Conservation (phyloP, 2,329 filamentous ascomycete genomes). For the Fusarium nanum region DNA sequence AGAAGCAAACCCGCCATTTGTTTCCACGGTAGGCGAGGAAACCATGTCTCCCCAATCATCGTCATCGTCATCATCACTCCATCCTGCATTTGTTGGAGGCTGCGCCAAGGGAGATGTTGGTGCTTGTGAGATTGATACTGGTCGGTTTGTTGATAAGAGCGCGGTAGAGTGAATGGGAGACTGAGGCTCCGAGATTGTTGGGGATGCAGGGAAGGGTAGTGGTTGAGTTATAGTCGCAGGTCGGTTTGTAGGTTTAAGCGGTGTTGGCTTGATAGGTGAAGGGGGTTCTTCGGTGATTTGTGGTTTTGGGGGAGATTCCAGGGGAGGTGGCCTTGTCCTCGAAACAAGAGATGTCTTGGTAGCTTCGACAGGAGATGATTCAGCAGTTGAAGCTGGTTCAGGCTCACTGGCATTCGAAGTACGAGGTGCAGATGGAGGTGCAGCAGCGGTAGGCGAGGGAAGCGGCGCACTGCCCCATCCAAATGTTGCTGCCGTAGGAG, state of each 20-base stretch:
- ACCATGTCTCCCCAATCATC: constrained; percentile 74
- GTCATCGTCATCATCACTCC: constrained; percentile 55
- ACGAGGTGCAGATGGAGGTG: constrained; percentile 27
- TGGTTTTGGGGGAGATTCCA: constrained; percentile 10
- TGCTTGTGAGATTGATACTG: constrained; percentile 31
- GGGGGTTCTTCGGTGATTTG: constrained; percentile 20
- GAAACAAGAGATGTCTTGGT: constrained; percentile 21
- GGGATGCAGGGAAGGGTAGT: constrained; percentile 29
- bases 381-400: constrained; percentile 18
- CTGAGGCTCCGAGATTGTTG: constrained; percentile 21
- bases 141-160: constrained; percentile 24
- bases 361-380: constrained; percentile 17
- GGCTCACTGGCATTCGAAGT: constrained; percentile 25
- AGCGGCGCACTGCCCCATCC: constrained; percentile 47
- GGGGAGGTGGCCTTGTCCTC: neutral
- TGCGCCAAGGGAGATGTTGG: constrained; percentile 42
- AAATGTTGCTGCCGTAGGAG: constrained; percentile 48
- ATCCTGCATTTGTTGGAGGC: constrained; percentile 34
- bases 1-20: constrained; percentile 36
- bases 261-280: constrained; percentile 30
- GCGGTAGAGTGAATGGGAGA: constrained; percentile 23
- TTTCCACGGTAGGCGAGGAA: constrained; percentile 46
- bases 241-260: constrained; percentile 32
- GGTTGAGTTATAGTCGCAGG: constrained; percentile 38
- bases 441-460: constrained; percentile 32